Conservation (phyloP, 2,329 filamentous ascomycete species). For the Penicillium janthinellum region DNA sequence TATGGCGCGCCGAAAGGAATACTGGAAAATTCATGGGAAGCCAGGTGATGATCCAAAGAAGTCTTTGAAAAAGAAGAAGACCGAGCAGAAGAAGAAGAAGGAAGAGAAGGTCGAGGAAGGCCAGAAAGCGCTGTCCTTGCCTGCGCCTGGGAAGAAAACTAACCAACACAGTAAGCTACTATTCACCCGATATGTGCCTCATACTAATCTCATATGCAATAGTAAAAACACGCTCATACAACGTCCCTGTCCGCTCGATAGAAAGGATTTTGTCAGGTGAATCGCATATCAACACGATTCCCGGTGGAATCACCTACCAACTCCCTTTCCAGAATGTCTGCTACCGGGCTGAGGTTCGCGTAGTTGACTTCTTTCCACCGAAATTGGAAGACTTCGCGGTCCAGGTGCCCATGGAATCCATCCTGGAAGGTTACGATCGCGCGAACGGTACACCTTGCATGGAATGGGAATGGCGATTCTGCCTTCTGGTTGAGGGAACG, state of each 20-base stretch:
- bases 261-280: constrained; percentile 53
- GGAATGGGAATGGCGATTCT: constrained; percentile 83
- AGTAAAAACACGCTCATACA: constrained; percentile 53
- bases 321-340: constrained; percentile 75
- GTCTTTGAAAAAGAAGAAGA: constrained; percentile 31
- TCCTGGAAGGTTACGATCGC: constrained; percentile 33
- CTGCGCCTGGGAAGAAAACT: constrained; percentile 31
- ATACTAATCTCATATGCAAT: constrained; percentile 2
- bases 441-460: constrained; percentile 25
- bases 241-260: constrained; percentile 44
- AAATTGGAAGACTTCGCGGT: constrained; percentile 71
- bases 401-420: constrained; percentile 53
- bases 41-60: constrained; percentile 44
- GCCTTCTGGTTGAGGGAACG: constrained; percentile 71
- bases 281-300: constrained; percentile 49
- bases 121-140: constrained; percentile 25
- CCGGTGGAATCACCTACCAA: constrained; percentile 46
- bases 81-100: constrained; percentile 32
- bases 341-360: constrained; percentile 70
- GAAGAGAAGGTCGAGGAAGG: constrained; percentile 34
- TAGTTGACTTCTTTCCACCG: constrained; percentile 77
- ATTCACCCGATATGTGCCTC: not conserved
- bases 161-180: constrained; percentile 47
- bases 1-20: constrained; percentile 65
- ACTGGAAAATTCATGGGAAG: constrained; percentile 55